These are phyloP conservation scores for Wickerhamomyces xylosicus DNA, from an alignment of 805 yeast genomes.

Conservation along the genomic window DNA sequence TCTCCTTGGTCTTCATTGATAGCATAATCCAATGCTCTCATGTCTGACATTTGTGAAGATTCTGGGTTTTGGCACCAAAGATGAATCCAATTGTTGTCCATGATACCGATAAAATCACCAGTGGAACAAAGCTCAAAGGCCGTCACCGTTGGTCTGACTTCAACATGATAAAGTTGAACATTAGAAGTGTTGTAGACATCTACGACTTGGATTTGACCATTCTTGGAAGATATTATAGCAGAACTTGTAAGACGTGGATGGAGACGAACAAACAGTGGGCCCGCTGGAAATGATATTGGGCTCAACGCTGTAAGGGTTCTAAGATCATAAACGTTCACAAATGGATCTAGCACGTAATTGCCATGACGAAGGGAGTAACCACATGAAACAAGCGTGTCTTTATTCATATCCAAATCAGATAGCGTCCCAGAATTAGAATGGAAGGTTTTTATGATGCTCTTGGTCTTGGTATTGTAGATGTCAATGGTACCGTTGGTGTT, in stretches of 20 bases:
- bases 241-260: constrained; percentile 83
- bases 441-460: constrained; percentile 40
- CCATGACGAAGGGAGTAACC: constrained; percentile 66
- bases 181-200: constrained; percentile 75
- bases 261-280: constrained; percentile 73
- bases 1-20: constrained; percentile 23
- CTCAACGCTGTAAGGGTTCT: constrained; percentile 60
- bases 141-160: constrained; percentile 28
- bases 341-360: constrained; percentile 55
- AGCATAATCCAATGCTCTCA: constrained; percentile 48
- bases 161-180: constrained; percentile 57
- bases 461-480: constrained; percentile 45
- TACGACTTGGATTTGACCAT: constrained; percentile 79
- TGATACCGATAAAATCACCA: constrained; percentile 70
- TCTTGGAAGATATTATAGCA: constrained; percentile 58
- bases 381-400: constrained; percentile 63
- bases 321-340: constrained; percentile 75
- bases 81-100: constrained; percentile 42
- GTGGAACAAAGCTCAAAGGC: constrained; percentile 29
- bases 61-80: constrained; percentile 51
- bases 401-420: constrained; percentile 56
- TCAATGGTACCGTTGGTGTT: constrained; percentile 51
- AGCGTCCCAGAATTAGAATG: constrained; percentile 51
- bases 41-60: constrained; percentile 31
- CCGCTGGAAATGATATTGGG: constrained; percentile 83